Evolutionary conservation across 768 basidiomycete species (phyloP).

Genomic region (Leccinum subgranulosum): DNA sequence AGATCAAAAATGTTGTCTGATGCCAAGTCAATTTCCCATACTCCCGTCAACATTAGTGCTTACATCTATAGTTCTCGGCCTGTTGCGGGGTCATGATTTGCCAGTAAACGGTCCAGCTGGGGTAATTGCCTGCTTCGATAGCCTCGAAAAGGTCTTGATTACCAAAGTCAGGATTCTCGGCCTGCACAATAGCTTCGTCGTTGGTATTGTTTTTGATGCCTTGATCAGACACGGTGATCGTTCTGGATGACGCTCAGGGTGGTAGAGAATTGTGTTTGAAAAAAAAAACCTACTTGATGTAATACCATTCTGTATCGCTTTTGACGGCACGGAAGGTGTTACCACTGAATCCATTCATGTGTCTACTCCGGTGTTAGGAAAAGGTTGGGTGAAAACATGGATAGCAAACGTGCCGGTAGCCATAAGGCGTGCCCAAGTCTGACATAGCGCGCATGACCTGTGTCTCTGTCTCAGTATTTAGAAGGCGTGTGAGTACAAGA

Average conservation of each 20-base stretch:
- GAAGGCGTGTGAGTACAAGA: not conserved
- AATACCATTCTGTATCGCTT: slow-evolving; percentile 46
- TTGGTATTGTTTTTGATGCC: slow-evolving; percentile 40
- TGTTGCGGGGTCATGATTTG: slow-evolving; percentile 52
- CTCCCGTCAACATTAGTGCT: slow-evolving; percentile 1
- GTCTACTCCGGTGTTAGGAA: slow-evolving; percentile 16
- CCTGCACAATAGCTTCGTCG: slow-evolving; percentile 34
- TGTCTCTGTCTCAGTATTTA: not conserved
- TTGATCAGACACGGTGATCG: slow-evolving; percentile 27
- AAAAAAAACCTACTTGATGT: slow-evolving; percentile 46
- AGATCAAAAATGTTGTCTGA: slow-evolving; percentile 50
- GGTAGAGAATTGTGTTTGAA: not conserved
- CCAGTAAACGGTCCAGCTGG: slow-evolving; percentile 56
- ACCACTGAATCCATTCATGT: slow-evolving; percentile 52
- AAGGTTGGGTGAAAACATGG: not conserved
- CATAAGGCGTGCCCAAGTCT: slow-evolving; percentile 57
- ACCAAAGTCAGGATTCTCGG: slow-evolving; percentile 50
- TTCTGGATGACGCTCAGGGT: slow-evolving; percentile 16
- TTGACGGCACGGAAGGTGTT: slow-evolving; percentile 48
- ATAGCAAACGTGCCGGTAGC: slow-evolving; percentile 28
- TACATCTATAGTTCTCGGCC: slow-evolving; percentile 45
- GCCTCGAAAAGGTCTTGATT: slow-evolving; percentile 53
- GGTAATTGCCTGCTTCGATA: slow-evolving; percentile 50
- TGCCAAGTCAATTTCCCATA: not conserved
- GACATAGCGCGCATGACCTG: slow-evolving; percentile 48